Percentiles rank a stretch among this genome's conserved stretches.
Evolutionary conservation across 164 flowering plant species (phyloP).

Genomic region (Brasenia schreberi): DNA sequence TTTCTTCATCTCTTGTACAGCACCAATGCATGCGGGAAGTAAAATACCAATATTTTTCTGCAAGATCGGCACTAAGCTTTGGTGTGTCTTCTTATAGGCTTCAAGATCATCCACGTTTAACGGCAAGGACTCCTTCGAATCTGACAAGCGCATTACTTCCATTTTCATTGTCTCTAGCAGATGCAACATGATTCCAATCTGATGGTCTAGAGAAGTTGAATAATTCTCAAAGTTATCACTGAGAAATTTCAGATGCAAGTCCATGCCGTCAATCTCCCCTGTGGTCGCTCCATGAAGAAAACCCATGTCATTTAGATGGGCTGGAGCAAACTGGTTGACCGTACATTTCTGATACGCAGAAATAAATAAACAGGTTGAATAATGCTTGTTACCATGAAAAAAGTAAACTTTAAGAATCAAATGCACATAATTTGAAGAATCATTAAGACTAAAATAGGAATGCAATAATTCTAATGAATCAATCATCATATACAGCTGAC

Average conservation of each 20-base stretch:
- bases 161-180: conserved; percentile 31
- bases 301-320: conserved; percentile 14
- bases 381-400: too few species aligned
- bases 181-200: conserved; percentile 26
- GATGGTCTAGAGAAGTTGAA: conserved; percentile 34
- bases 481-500: too few species aligned
- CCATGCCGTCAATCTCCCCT: conserved; percentile 15
- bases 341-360: background rate
- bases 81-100: conserved; percentile 25
- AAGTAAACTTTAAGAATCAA: too few species aligned
- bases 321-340: conserved; percentile 2
- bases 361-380: background rate
- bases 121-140: conserved; percentile 29
- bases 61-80: conserved; percentile 24
- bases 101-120: conserved; percentile 28
- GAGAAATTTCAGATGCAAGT: conserved; percentile 26
- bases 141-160: conserved; percentile 15
- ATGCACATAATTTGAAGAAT: too few species aligned
- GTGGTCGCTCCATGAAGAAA: conserved; percentile 19
- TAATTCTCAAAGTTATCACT: conserved; percentile 33
- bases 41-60: conserved; percentile 29
- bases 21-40: conserved; percentile 46
- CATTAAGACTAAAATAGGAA: too few species aligned
- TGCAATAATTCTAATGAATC: too few species aligned
- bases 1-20: conserved; percentile 30